Base-by-base conservation (phyloP, 306 rosid genomes). In the Crataegus laevigata region DNA sequence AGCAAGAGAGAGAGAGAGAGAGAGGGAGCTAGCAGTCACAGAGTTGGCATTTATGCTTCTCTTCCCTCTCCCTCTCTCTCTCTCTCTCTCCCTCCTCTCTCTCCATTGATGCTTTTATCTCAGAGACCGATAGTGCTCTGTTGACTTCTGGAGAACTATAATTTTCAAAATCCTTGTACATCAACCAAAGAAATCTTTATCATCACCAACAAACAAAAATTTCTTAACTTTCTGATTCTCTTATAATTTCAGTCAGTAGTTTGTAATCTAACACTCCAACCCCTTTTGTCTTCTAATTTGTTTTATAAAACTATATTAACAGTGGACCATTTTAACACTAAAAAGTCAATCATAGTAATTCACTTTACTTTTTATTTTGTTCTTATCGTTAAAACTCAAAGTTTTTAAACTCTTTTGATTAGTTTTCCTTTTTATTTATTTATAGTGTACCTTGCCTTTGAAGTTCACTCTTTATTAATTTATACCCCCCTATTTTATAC, bases 391-490 rank as follows among this genome's bases (percentile, higher is more conserved):
- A n/a, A n/a, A n/a, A n/a, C n/a, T n/a, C n/a, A n/a, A n/a, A n/a
- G n/a, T n/a, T n/a, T n/a, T n/a, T n/a, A n/a, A n/a, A n/a, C n/a
- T n/a, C n/a, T n/a, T n/a, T n/a, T n/a, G n/a, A n/a, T n/a, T n/a
- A n/a, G n/a, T n/a, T n/a, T n/a, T n/a, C n/a, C 79, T 79, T 73
- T 71, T 81, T 51, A 36, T 79, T 69, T 71, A 80, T 52, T 43
- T 80, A 14, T 65, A 77, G 64, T 71, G 79, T 88, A 73, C 82
- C 96, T 90, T 94, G 96, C 89, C 93, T 86, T 91, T 86, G 85
- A 91, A 94, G 94, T 77, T 82, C 89, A 71, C 88, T 75, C 84
- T 43, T 65, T 62, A 28, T 63, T 63, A 29, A 63, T 28, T 75
- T 74, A 51, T 67, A 85, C 82, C 66, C 75, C 74, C 81, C 73